A percentile compares a stretch with the other conserved stretches of the same genome.
Conservation (phyloP, 257 asterid genomes). For the Forsythia viridissima region DNA sequence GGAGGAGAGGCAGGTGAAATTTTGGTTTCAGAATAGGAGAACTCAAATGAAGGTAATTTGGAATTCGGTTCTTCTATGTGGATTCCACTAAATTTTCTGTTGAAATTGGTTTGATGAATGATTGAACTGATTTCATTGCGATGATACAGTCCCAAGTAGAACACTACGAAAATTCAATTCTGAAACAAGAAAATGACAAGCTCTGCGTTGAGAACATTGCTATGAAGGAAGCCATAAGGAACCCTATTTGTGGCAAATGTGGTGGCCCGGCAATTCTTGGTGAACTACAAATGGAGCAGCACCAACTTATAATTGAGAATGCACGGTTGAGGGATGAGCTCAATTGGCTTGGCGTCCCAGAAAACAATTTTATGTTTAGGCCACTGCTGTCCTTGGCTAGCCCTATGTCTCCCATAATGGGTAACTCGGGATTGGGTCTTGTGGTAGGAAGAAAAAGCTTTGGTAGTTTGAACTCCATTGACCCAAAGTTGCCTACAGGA, state of each 20-base stretch:
- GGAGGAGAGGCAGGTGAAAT: conserved; percentile 77
- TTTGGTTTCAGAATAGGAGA: conserved; percentile 92
- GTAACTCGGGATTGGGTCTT: conserved; percentile 52
- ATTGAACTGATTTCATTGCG: background rate
- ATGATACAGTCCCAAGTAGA: conserved; percentile 69
- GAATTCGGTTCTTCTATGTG: background rate
- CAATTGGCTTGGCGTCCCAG: conserved; percentile 43
- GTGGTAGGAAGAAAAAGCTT: conserved; percentile 58
- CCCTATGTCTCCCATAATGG: conserved; percentile 31
- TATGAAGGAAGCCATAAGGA: conserved; percentile 69
- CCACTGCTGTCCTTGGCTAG: conserved; percentile 21
- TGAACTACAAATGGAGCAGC: conserved; percentile 56
- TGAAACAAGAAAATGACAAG: conserved; percentile 76
- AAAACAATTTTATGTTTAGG: conserved; percentile 37
- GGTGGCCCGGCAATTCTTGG: conserved; percentile 71
- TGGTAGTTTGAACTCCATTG: conserved; percentile 42
- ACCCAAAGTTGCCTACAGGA: conserved; percentile 49
- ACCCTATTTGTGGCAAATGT: conserved; percentile 65
- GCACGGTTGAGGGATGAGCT: conserved; percentile 71
- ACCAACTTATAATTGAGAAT: conserved; percentile 72
- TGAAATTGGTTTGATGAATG: background rate
- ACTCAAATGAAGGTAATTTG: conserved; percentile 82
- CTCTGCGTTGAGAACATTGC: conserved; percentile 74
- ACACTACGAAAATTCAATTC: conserved; percentile 71
- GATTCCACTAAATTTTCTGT: conserved; percentile 9